Evolutionary conservation across 805 yeast genomes (phyloP).

Genomic region (Middelhovenomyces tepae): DNA sequence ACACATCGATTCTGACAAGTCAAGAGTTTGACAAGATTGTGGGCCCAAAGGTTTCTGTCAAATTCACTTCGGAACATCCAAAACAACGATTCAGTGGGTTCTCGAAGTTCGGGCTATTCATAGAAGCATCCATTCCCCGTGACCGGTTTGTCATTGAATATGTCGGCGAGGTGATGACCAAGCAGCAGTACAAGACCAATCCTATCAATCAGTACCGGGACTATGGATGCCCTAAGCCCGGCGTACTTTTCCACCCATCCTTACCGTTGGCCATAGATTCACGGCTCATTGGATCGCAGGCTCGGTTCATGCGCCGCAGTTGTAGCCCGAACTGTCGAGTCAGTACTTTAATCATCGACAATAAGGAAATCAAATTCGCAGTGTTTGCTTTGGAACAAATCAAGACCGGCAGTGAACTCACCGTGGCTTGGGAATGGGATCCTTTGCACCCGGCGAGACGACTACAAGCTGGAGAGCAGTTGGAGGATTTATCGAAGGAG

Average conservation of each 20-base stretch:
- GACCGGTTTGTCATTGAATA: constrained; percentile 51
- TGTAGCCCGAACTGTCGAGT: constrained; percentile 72
- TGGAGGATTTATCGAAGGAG: constrained; percentile 16
- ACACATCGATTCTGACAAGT: constrained; percentile 18
- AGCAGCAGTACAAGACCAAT: constrained; percentile 53
- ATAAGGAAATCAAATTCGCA: constrained; percentile 40
- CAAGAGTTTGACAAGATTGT: constrained; percentile 21
- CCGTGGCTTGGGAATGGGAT: constrained; percentile 90
- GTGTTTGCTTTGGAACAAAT: constrained; percentile 51
- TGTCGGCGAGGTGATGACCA: constrained; percentile 65
- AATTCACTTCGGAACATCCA: constrained; percentile 50
- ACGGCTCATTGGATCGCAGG: constrained; percentile 66
- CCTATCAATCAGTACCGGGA: constrained; percentile 66
- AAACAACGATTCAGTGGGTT: constrained; percentile 53
- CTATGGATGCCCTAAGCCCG: constrained; percentile 62
- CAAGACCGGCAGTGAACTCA: constrained; percentile 58
- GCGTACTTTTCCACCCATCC: constrained; percentile 43
- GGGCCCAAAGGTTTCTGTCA: constrained; percentile 37
- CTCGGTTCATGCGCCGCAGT: constrained; percentile 66
- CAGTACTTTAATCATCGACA: constrained; percentile 32
- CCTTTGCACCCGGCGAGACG: constrained; percentile 59
- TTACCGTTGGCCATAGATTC: constrained; percentile 67
- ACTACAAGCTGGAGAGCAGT: constrained; percentile 36
- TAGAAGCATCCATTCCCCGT: constrained; percentile 32
- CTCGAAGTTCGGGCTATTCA: constrained; percentile 55